A percentile compares a stretch with the other conserved stretches of the same genome.
Evolutionary conservation across 2,329 filamentous ascomycete species (phyloP).

Genomic region (Onygenales sp.): DNA sequence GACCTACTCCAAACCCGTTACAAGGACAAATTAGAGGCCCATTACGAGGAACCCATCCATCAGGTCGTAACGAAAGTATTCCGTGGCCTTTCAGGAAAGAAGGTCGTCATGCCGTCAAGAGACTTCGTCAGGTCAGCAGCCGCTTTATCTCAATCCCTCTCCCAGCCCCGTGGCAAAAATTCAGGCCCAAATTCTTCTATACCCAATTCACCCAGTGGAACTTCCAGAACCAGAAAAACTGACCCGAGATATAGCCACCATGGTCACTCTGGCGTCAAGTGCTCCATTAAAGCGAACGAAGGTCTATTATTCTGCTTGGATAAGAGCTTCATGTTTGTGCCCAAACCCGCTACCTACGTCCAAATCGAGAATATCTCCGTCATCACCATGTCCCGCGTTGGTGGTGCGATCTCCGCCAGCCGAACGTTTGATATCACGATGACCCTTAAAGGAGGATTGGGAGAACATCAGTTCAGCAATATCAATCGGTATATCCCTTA

Average conservation of each 20-base stretch:
- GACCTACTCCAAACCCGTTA: constrained; percentile 78
- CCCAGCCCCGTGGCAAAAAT: constrained; percentile 1
- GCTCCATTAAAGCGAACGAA: constrained; percentile 99
- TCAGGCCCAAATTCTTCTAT: background rate
- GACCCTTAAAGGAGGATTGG: constrained; percentile 73
- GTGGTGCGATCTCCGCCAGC: constrained; percentile 83
- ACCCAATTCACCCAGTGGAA: constrained; percentile 4
- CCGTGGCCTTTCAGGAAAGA: constrained; percentile 87
- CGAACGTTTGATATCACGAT: constrained; percentile 97
- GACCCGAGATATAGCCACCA: constrained; percentile 54
- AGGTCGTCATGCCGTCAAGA: constrained; percentile 85
- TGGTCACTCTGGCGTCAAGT: constrained; percentile 91
- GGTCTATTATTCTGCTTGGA: constrained; percentile 95
- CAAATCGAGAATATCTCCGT: constrained; percentile 86
- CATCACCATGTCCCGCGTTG: constrained; percentile 91
- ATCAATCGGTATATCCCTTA: constrained; percentile 63
- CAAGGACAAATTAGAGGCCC: constrained; percentile 75
- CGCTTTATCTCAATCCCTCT: constrained; percentile 1
- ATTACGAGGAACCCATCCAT: constrained; percentile 90
- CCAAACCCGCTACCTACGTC: constrained; percentile 95
- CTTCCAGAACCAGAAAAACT: constrained; percentile 6
- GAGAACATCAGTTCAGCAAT: constrained; percentile 95
- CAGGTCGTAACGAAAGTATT: constrained; percentile 94
- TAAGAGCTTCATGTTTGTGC: constrained; percentile 98
- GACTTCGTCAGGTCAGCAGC: constrained; percentile 66